Base-by-base conservation (phyloP, 2,329 filamentous ascomycete genomes). In the Ustulina deusta region DNA sequence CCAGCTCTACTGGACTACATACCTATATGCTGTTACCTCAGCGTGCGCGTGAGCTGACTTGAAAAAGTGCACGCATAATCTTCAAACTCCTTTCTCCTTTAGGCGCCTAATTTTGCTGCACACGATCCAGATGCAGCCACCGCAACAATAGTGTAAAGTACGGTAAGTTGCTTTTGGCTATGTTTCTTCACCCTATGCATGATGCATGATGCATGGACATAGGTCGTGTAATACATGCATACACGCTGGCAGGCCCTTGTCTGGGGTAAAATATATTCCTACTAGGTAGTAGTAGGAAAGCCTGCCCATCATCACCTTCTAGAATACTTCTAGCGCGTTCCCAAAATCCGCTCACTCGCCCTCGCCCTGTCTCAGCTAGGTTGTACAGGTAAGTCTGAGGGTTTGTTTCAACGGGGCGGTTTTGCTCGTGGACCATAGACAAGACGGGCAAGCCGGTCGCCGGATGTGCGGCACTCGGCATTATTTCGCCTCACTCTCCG, bases 291-390 rank as follows among this genome's bases (percentile, higher is more conserved):
- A 20, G 3, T 17, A 20, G 2, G 7, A n/a, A 32, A 57, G 42
- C 22, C 25, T 34, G 29, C n/a, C 9, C 32, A 40, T 62, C 32
- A 46, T 32, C 54, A 57, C 60, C 63, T 69, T 69, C 66, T 69
- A 22, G 67, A 69, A 69, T 55, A 10, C 56, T 69, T 69, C 67
- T 67, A 69, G 64, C 63, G 63, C 38, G 34, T 22, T 22, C 34
- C 48, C 36, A 25, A 38, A 62, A 48, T 59, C 25, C 36, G 40
- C 49, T 49, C 48, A n/a, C 42, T n/a, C 38, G 15, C 49, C 32
- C 55, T 40, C 49, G 44, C 49, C 56, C 29, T 48, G 49, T 61
- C 46, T 68, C 65, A 61, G 65, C 65, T 55, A 10, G 15, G 22
- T 13, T 22, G 25, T 27, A 3, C n/a, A 15, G 7, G 9, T n/a